Base-by-base conservation (phyloP, 169 alveolate species). In the Perkinsus olseni region DNA sequence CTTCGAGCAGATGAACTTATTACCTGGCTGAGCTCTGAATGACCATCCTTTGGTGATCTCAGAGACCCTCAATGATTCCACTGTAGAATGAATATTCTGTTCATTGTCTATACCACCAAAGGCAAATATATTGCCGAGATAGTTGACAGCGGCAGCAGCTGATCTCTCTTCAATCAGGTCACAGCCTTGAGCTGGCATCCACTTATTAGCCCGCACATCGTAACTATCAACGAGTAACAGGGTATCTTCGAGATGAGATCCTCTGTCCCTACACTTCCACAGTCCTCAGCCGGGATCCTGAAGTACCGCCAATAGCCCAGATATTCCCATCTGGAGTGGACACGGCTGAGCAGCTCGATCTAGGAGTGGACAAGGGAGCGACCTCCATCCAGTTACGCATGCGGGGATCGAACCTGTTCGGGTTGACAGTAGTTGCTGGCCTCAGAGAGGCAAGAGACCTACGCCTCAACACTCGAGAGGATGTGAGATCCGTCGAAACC, bases 161-260 rank as follows among this genome's bases (percentile, higher is more conserved):
- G 97, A 95, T 91, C 98, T 95, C 1, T 95, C 98, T 93, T 97
- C 98, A 31, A 97, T 93, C 94, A 97, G 94, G 38, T 96, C 96
- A n/a, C 95, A 95, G 38, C 97, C 95, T 39, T 96, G 92, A 11
- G 93, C 92, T 24, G 82, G 82, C 92, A 96, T 97, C 99, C 98
- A 97, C 92, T 96, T 96, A 93, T 97, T 96, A 96, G 96, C 95
- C n/a, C 97, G 96, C 37, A 97, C 97, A 92, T 97, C 98, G 93
- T 96, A 62, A 21, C 82, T 62, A 24, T 62, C 6, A 10, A 45
- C 6, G 6, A 45, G 17, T 45, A 45, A 45, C 17, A n/a, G n/a
- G 62, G 6, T 45, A 45, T 6, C 17, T 45, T 17, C 17, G 62
- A 17, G 6, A 17, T 6, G 6, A 45, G 62, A 17, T 17, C 62